These are phyloP conservation scores for Pisolithus tinctorius DNA, from an alignment of 768 basidiomycete species.

Conservation along the genomic window DNA sequence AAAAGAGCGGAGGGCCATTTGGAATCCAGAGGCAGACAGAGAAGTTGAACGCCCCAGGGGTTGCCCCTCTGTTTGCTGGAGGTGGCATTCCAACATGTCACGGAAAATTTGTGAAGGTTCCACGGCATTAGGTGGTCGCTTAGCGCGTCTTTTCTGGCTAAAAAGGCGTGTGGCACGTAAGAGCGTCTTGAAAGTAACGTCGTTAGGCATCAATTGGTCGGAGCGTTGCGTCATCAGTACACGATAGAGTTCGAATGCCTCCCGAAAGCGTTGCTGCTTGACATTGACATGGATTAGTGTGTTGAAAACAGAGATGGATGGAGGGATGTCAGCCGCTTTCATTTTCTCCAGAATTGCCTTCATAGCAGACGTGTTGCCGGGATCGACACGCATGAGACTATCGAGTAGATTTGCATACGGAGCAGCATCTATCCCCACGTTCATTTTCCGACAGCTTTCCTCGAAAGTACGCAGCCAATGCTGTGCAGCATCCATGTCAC, in stretches of 20 bases:
- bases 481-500: slow-evolving; percentile 24
- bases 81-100: slow-evolving; percentile 36
- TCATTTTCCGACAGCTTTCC: slow-evolving; percentile 13
- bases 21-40: slow-evolving; percentile 31
- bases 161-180: slow-evolving; percentile 27
- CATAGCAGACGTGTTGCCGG: slow-evolving; percentile 24
- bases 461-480: slow-evolving; percentile 23
- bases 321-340: slow-evolving; percentile 29
- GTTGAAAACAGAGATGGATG: slow-evolving; percentile 41
- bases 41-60: slow-evolving; percentile 18
- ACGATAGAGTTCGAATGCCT: slow-evolving; percentile 39
- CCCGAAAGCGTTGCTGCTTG: slow-evolving; percentile 22
- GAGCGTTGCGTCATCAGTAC: slow-evolving; percentile 30
- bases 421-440: slow-evolving; percentile 6
- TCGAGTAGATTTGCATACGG: slow-evolving; percentile 37
- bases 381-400: slow-evolving; percentile 27
- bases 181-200: slow-evolving; percentile 40
- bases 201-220: slow-evolving; percentile 28
- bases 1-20: slow-evolving; percentile 38
- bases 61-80: slow-evolving; percentile 12
- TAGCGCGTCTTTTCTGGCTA: slow-evolving; percentile 16
- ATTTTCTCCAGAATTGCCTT: slow-evolving; percentile 34
- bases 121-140: slow-evolving; percentile 17
- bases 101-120: slow-evolving; percentile 37
- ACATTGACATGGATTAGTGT: slow-evolving; percentile 38